phyloP scores from a whole-genome alignment of 345 rosid genomes.

The Pistacia atlantica region DNA sequence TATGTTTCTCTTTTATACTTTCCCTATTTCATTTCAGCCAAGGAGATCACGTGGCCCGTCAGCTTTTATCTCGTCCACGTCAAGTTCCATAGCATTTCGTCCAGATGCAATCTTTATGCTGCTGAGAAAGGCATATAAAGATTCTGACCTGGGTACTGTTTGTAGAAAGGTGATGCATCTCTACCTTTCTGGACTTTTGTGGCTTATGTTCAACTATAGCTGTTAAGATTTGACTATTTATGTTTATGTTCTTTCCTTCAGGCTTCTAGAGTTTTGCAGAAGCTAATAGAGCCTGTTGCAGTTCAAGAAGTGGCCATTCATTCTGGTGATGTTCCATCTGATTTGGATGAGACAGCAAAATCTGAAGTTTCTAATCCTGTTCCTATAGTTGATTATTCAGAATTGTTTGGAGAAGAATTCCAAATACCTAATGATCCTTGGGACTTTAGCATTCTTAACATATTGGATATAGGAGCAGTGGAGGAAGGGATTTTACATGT shows the following conservation, averaged over 20 bases:
- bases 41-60: slow-evolving; percentile 62
- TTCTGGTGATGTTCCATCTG: slow-evolving; percentile 38
- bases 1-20: slow-evolving; percentile 9
- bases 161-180: slow-evolving; percentile 60
- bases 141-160: slow-evolving; percentile 55
- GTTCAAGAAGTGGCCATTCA: slow-evolving; percentile 38
- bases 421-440: slow-evolving; percentile 49
- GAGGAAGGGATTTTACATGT: slow-evolving; percentile 88
- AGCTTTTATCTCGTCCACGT: slow-evolving; percentile 40
- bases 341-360: slow-evolving; percentile 45
- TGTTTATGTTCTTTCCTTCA: slow-evolving; percentile 30
- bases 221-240: slow-evolving; percentile 16
- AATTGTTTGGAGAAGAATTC: slow-evolving; percentile 76
- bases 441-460: slow-evolving; percentile 52
- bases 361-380: slow-evolving; percentile 40
- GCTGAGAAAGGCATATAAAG: slow-evolving; percentile 69
- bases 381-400: slow-evolving; percentile 56
- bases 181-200: slow-evolving; percentile 17
- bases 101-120: slow-evolving; percentile 64
- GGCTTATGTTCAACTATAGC: slow-evolving; percentile 16
- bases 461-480: slow-evolving; percentile 68
- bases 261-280: slow-evolving; percentile 69
- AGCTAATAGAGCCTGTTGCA: slow-evolving; percentile 48
- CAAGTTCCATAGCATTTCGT: slow-evolving; percentile 59
- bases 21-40: slow-evolving; percentile 46